A percentile compares a stretch with the other conserved stretches of the same genome.
Conservation (phyloP, 148 eudicot species). For the Nepenthes gracilis region DNA sequence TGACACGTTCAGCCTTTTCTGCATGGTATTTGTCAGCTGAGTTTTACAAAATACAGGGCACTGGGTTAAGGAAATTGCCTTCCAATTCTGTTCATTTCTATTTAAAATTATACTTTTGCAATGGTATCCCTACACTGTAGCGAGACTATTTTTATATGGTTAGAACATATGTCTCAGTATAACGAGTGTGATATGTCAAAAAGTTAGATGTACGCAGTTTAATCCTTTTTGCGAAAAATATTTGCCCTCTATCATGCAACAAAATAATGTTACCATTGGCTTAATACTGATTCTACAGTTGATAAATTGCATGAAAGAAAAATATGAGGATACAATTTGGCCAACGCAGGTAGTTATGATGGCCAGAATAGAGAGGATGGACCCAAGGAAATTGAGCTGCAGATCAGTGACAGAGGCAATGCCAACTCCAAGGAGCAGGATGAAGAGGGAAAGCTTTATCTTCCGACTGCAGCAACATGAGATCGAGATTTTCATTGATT, state of each 20-base stretch:
- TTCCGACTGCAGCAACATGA: constrained; percentile 45
- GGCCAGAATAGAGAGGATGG: constrained; percentile 73
- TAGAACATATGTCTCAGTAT: no score
- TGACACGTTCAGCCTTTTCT: constrained; percentile 65
- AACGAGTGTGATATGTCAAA: no score
- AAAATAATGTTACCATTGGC: no score
- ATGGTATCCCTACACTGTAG: no score
- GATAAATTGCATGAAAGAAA: not conserved
- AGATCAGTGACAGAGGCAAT: constrained; percentile 85
- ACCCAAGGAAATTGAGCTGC: constrained; percentile 77
- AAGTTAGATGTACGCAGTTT: no score
- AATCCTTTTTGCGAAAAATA: no score
- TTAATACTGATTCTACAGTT: no score
- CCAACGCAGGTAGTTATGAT: constrained; percentile 84
- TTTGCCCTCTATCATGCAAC: no score
- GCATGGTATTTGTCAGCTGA: constrained; percentile 67
- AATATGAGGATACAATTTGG: constrained; percentile 65
- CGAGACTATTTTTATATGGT: no score
- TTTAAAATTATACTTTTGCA: no score
- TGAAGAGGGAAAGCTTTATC: constrained; percentile 55
- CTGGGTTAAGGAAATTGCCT: not conserved
- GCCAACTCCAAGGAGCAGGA: constrained; percentile 79
- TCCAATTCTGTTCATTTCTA: no score
- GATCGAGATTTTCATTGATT: not conserved
- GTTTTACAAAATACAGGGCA: constrained; percentile 16